phyloP scores from a whole-genome alignment of 2,329 filamentous ascomycete species.

The Penicillium capsulatum region DNA sequence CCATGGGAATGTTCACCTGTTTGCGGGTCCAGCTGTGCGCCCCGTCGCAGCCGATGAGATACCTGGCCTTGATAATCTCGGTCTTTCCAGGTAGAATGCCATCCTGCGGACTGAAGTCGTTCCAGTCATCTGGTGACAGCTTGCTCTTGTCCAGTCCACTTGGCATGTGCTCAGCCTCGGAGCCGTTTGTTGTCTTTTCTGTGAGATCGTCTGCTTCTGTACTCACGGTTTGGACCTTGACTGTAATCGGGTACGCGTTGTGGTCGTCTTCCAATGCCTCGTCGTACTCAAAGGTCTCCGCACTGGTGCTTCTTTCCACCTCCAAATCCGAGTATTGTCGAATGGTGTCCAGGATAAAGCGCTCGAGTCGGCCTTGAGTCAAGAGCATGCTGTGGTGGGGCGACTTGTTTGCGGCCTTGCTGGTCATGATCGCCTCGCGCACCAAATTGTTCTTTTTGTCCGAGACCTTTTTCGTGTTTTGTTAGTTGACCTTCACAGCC shows the following conservation, averaged over 20 bases:
- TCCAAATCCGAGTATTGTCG: constrained; percentile 51
- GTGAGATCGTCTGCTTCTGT: constrained; percentile 56
- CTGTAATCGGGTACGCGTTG: constrained; percentile 56
- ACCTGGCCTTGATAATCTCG: constrained; percentile 52
- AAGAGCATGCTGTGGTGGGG: constrained; percentile 62
- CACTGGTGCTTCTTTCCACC: constrained; percentile 60
- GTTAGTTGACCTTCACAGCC: neutral
- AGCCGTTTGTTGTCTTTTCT: constrained; percentile 30
- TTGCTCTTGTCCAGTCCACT: constrained; percentile 61
- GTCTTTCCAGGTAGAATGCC: constrained; percentile 26
- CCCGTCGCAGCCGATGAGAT: constrained; percentile 65
- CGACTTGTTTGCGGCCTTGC: constrained; percentile 55
- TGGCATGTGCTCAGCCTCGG: constrained; percentile 23
- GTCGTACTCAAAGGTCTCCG: constrained; percentile 54
- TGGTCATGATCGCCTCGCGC: constrained; percentile 60
- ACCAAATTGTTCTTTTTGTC: constrained; percentile 54
- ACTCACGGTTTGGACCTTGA: constrained; percentile 53
- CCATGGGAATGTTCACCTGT: constrained; percentile 54
- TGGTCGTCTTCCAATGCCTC: constrained; percentile 46
- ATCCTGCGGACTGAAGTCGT: constrained; percentile 43
- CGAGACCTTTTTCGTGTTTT: constrained; percentile 14
- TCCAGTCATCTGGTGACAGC: constrained; percentile 54
- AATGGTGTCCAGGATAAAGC: constrained; percentile 61
- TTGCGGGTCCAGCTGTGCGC: constrained; percentile 63
- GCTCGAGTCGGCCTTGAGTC: constrained; percentile 67